Conservation (phyloP, 1,284 basidiomycete species). For the Rhodotorula sp. region DNA sequence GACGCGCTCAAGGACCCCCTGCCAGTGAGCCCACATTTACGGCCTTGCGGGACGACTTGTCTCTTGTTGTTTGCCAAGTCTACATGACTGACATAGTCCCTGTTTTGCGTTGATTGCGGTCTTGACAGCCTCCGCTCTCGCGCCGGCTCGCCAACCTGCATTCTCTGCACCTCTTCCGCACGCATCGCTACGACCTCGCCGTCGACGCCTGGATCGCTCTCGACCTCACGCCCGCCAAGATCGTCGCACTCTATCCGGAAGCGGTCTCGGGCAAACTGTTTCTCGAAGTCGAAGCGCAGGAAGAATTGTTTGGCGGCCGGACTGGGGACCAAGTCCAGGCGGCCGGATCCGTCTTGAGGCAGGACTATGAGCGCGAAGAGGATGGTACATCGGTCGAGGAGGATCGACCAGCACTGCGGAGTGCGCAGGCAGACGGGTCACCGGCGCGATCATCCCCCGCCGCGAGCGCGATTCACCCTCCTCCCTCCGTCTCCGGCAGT, state of each 20-base stretch:
- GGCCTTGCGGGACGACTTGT: too few species aligned
- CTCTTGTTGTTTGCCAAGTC: neutral
- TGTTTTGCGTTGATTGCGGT: too few species aligned
- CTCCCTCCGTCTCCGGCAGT: neutral
- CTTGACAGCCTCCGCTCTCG: conserved; percentile 35
- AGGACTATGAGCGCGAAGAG: conserved; percentile 43
- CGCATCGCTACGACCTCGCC: conserved; percentile 67
- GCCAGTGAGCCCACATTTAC: neutral
- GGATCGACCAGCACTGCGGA: conserved; percentile 12
- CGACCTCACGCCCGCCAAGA: conserved; percentile 88
- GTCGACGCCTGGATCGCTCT: conserved; percentile 84
- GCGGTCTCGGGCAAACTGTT: conserved; percentile 74
- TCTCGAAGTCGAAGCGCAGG: conserved; percentile 68
- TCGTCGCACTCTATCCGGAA: conserved; percentile 83
- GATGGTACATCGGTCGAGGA: conserved; percentile 40
- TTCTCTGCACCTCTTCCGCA: conserved; percentile 69
- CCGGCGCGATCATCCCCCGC: neutral
- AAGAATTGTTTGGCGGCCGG: conserved; percentile 75
- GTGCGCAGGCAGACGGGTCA: neutral
- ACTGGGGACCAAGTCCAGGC: conserved; percentile 15
- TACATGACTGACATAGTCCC: neutral
- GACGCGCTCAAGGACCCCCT: neutral
- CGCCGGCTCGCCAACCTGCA: conserved; percentile 53
- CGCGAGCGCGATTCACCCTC: neutral
- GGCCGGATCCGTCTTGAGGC: neutral